Evolutionary conservation across 2,329 filamentous ascomycete species (phyloP).

Genomic region (Geoglossum cookeanum): DNA sequence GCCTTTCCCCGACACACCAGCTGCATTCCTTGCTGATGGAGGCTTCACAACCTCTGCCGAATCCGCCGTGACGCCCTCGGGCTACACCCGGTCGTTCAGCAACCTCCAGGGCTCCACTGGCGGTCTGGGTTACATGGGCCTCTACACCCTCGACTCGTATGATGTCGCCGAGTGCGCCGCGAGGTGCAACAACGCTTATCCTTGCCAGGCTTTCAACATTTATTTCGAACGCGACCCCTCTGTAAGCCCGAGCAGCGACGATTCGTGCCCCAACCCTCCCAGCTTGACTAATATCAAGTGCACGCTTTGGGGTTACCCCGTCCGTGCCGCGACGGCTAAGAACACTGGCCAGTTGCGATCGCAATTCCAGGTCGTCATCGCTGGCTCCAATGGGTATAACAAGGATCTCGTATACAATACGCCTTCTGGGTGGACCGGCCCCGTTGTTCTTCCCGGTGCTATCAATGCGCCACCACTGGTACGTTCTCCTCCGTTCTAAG

Average conservation of each 20-base stretch:
- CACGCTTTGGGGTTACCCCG: constrained; percentile 17
- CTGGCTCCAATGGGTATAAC: constrained; percentile 24
- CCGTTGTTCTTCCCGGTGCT: constrained; percentile 15
- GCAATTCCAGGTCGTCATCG: constrained; percentile 22
- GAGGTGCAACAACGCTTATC: constrained; percentile 14
- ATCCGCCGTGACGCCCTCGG: constrained; percentile 15
- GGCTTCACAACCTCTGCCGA: constrained; percentile 11
- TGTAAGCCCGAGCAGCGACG: constrained; percentile 12
- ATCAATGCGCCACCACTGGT: constrained; percentile 17
- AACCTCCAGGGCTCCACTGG: constrained; percentile 14
- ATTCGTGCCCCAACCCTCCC: constrained; percentile 17
- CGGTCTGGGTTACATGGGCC: constrained; percentile 13
- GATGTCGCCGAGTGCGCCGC: constrained; percentile 14
- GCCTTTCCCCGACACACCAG: constrained; percentile 17
- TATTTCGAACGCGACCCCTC: constrained; percentile 20
- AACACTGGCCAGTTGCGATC: constrained; percentile 18
- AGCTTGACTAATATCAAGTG: constrained; percentile 20
- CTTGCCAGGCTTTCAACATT: constrained; percentile 17
- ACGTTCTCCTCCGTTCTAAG: neutral
- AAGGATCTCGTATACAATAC: neutral
- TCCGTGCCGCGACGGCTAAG: constrained; percentile 15
- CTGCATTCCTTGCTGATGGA: constrained; percentile 14
- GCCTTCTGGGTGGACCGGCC: constrained; percentile 14
- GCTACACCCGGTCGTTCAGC: constrained; percentile 18
- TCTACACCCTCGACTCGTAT: constrained; percentile 15